Base-by-base conservation (phyloP, 2,329 filamentous ascomycete genomes). In the Zymoseptoria passerinii region DNA sequence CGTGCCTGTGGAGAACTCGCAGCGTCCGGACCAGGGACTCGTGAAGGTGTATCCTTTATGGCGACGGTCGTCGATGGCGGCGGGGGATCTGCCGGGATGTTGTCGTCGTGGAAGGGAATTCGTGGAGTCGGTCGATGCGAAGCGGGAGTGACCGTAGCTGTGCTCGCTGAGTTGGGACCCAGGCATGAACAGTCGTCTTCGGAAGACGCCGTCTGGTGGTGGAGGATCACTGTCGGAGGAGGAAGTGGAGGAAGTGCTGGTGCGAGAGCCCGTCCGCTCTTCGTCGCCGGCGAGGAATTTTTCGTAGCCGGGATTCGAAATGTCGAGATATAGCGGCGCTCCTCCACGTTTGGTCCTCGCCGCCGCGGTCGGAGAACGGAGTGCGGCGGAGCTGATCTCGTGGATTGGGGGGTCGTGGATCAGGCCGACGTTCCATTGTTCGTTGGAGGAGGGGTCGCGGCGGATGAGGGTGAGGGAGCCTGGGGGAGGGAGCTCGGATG, bases 11-110 rank as follows among this genome's bases (percentile, higher is more conserved):
- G 83, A 80, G 73, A 97, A 97, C 61, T 92, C 88, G 74, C 92
- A 97, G 49, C 82, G 82, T 16, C 90, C 89, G 61, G 90, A 85
- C 92, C 92, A 97, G 0, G 91, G 92, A 49, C 89, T 94, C 19
- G 79, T 76, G 70, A 96, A 96, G 1, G 84, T 82, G 73, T 95
- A 95, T 18, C 80, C 73, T 62, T 75, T 74, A 68, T 85, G 87
- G 29, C 80, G 80, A 0, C 84, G 78, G 54, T 73, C 70, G 6
- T 63, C 55, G 44, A 57, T 53, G n/a, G 61, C 52, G 5, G 61
- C 27, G 8, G n/a, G 3, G 3, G 40, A 16, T 4, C n/a, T 8
- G 19, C 9, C 29, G 51, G 4, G 48, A n/a, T n/a, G 53, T 13
- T 18, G 52, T 27, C 18, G 18, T 20, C 19, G 19, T 8, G 57